Conservation (phyloP, 345 rosid genomes). For the Streptanthus diversifolius region DNA sequence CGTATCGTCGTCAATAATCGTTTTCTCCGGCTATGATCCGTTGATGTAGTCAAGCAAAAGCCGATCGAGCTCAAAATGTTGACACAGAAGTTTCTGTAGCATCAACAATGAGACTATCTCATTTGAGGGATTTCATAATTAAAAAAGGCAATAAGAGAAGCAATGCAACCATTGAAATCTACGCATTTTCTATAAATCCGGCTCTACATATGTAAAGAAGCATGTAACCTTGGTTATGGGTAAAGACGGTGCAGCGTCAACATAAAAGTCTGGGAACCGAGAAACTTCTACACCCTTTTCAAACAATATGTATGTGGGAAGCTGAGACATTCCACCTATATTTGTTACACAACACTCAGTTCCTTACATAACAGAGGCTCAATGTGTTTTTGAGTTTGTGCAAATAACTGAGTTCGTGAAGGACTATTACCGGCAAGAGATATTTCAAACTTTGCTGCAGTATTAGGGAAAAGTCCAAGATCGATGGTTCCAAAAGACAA, state of each 20-base stretch:
- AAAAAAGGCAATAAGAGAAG: not conserved
- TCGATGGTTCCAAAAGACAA: constrained; percentile 82
- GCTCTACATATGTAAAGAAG: not conserved
- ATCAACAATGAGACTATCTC: constrained; percentile 7
- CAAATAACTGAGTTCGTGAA: not conserved
- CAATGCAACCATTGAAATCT: not conserved
- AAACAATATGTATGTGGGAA: constrained; percentile 78
- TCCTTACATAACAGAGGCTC: not conserved
- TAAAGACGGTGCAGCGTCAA: constrained; percentile 56
- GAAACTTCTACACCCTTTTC: constrained; percentile 73
- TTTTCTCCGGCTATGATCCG: constrained; percentile 43
- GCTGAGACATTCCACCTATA: constrained; percentile 69
- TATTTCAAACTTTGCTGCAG: constrained; percentile 82
- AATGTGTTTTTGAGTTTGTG: not conserved
- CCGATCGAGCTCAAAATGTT: constrained; percentile 78
- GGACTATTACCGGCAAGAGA: constrained; percentile 56
- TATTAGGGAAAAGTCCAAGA: constrained; percentile 90
- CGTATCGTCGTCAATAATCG: not conserved
- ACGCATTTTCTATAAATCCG: not conserved
- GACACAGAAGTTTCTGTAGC: constrained; percentile 66
- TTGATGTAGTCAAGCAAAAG: constrained; percentile 68
- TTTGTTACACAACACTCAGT: constrained; percentile 21
- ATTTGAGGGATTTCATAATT: not conserved
- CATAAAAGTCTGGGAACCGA: constrained; percentile 72
- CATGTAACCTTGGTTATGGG: constrained; percentile 64